Percentiles rank a stretch among this genome's conserved stretches.
phyloP scores from a whole-genome alignment of 768 basidiomycete genomes.

The Trametes meyenii region DNA sequence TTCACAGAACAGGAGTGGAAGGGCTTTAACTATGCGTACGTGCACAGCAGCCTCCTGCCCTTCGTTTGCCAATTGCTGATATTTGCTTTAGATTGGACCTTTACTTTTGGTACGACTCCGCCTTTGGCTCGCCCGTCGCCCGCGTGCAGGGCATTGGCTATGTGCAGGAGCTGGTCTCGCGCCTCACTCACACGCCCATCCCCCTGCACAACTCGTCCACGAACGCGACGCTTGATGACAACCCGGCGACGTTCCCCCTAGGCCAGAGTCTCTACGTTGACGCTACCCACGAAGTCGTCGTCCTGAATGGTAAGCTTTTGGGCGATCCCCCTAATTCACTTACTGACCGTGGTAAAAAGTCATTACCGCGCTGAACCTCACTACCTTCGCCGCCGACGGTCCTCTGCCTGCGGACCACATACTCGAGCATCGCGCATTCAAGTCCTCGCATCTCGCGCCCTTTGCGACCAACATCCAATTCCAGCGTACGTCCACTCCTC shows the following conservation, averaged over 20 bases:
- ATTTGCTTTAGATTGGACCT: slow-evolving; percentile 56
- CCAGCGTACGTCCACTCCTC: slow-evolving; percentile 59
- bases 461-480: slow-evolving; percentile 90
- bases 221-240: slow-evolving; percentile 79
- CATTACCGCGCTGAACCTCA: slow-evolving; percentile 83
- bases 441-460: slow-evolving; percentile 75
- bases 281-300: slow-evolving; percentile 90
- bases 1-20: slow-evolving; percentile 95
- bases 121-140: slow-evolving; percentile 81
- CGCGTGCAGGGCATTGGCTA: slow-evolving; percentile 80
- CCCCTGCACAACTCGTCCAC: slow-evolving; percentile 76
- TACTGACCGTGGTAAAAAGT: slow-evolving; percentile 44
- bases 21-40: slow-evolving; percentile 85
- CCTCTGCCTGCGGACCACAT: slow-evolving; percentile 79
- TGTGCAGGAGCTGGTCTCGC: slow-evolving; percentile 80
- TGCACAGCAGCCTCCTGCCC: slow-evolving; percentile 4
- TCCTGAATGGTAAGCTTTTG: slow-evolving; percentile 66
- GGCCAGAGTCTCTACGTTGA: slow-evolving; percentile 80
- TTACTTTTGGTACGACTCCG: slow-evolving; percentile 65
- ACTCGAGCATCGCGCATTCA: slow-evolving; percentile 65
- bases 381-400: slow-evolving; percentile 69
- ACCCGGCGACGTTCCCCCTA: slow-evolving; percentile 69
- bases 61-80: background rate
- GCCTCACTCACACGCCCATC: slow-evolving; percentile 78
- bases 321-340: background rate